Conservation (phyloP, 768 basidiomycete species). For the Amanita jacksonii region DNA sequence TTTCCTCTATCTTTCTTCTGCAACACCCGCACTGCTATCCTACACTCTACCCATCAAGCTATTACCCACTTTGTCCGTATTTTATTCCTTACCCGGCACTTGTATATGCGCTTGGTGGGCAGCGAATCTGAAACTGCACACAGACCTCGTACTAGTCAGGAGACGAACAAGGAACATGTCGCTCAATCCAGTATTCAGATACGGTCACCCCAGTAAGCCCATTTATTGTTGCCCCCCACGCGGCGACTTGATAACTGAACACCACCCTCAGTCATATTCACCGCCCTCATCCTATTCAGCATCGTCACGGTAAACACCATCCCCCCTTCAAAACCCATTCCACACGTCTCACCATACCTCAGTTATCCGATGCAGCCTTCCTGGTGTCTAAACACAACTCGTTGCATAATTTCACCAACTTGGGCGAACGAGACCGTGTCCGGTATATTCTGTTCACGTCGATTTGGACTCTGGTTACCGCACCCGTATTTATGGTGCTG, state of each 20-base stretch:
- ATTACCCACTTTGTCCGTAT: too few species aligned
- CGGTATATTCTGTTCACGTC: constrained; percentile 64
- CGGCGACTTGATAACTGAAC: too few species aligned
- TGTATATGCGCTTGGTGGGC: too few species aligned
- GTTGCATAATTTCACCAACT: constrained; percentile 40
- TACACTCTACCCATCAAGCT: too few species aligned
- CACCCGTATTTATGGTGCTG: constrained; percentile 39
- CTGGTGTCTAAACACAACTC: constrained; percentile 52
- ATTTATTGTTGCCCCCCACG: not conserved
- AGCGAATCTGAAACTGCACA: not conserved
- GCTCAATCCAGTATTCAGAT: constrained; percentile 28
- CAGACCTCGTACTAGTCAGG: not conserved
- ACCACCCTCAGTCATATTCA: constrained; percentile 42
- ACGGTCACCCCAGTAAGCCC: constrained; percentile 45
- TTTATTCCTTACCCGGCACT: too few species aligned
- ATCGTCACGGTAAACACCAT: constrained; percentile 48
- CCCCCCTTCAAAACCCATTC: not conserved
- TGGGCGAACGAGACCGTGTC: constrained; percentile 48
- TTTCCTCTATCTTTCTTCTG: too few species aligned
- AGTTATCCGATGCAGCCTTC: constrained; percentile 71
- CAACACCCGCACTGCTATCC: too few species aligned
- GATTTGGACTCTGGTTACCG: constrained; percentile 57
- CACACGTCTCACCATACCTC: not conserved
- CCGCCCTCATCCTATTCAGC: constrained; percentile 46
- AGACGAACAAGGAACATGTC: not conserved